Evolutionary conservation across 164 flowering plant genomes (phyloP), one percentile per base, ranked within the genome.

Genomic region (Echeveria elegans): DNA sequence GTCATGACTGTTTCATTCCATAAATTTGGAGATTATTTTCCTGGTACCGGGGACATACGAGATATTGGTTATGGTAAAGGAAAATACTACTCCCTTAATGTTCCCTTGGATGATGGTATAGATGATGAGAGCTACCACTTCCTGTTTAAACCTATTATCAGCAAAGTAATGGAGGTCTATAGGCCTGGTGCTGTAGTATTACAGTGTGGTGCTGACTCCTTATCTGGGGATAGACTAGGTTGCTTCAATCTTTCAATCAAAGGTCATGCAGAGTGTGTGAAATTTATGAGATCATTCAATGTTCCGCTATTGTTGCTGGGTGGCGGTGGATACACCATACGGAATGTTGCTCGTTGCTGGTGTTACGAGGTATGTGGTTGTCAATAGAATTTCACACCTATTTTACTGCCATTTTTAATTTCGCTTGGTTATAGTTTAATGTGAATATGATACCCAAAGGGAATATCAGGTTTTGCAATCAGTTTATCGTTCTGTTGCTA

Each of bases 261-360:
- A 66, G 79, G 79, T 28, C 79, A 76, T 58, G 76, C 72, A 34
- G 76, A 73, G 11, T 73, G 79, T 66, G 72, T 73, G 7, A 47
- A 69, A 28, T 73, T 18, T 40, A 58, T 73, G 66, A 64, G 75
- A 69, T 73, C 75, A 10, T 69, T 73, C 48, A 76, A 76, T 47
- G 74, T 76, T 29, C 79, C 76, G 3, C 60, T 76, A 16, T 50
- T 76, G 65, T 43, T 76, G 43, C 68, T 76, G 19, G 79, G 79
- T 21, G 79, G 79, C 0, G 79, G 79, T 72, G 79, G 79, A 10
- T 76, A 73, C 37, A 76, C 79, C 18, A 70, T 76, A 10, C 58
- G 74, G 5, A 76, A 76, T 61, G 79, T 76, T 65, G 79, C 79
- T 50, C 73, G 76, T 24, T 76, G 79, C 65, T 76, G 79, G 79